These are phyloP conservation scores for Penicillium sp. DNA, from an alignment of 2,329 filamentous ascomycete genomes.

Conservation along the genomic window DNA sequence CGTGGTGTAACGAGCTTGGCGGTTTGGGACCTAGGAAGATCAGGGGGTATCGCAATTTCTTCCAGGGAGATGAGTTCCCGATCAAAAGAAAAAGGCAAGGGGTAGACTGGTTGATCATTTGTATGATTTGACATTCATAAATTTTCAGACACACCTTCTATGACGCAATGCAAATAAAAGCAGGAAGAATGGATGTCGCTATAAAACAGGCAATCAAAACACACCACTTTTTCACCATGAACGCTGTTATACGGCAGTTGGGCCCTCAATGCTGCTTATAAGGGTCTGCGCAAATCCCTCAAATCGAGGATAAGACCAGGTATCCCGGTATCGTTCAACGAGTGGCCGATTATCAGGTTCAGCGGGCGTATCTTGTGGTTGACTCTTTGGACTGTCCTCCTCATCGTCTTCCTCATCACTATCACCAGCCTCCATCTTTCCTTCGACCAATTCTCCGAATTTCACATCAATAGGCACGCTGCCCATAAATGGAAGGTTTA, in stretches of 20 bases:
- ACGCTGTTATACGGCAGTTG: background rate
- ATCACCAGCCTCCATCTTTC: constrained; percentile 28
- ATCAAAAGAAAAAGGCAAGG: too few species aligned
- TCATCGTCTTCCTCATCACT: constrained; percentile 29
- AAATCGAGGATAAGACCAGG: constrained; percentile 45
- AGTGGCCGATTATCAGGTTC: constrained; percentile 34
- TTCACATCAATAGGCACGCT: constrained; percentile 89
- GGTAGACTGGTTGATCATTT: background rate
- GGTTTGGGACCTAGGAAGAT: constrained; percentile 1
- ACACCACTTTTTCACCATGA: background rate
- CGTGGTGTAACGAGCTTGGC: background rate
- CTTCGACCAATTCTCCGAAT: constrained; percentile 84
- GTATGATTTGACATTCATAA: background rate
- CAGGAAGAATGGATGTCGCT: constrained; percentile 8
- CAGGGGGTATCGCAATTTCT: constrained; percentile 1
- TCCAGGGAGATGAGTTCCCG: background rate
- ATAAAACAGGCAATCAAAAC: background rate
- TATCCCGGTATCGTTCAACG: constrained; percentile 45
- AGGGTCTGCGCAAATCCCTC: constrained; percentile 41
- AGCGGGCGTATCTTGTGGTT: constrained; percentile 4
- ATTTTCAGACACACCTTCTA: background rate
- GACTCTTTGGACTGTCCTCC: constrained; percentile 14
- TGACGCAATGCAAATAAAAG: constrained; percentile 15
- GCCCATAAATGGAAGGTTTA: constrained; percentile 78
- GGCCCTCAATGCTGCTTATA: constrained; percentile 29